Percentiles rank a stretch among this genome's conserved stretches.
Evolutionary conservation across 208 protist species (phyloP).

Genomic region (Zelonia costaricensis): DNA sequence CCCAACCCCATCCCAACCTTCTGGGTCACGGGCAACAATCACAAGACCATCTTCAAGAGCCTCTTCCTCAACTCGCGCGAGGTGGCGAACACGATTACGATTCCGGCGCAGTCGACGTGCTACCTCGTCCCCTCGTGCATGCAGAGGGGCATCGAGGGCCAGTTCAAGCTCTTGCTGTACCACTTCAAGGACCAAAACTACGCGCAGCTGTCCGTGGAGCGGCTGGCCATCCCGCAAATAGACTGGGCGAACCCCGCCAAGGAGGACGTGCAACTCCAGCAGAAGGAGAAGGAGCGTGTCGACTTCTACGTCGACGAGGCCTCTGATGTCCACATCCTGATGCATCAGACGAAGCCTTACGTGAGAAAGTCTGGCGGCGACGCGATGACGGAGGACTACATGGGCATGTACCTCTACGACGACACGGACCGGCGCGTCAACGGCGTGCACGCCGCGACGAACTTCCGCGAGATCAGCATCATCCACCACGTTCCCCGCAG

Average conservation of each 20-base stretch:
- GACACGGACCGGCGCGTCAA: slow-evolving; percentile 51
- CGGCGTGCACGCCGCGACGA: slow-evolving; percentile 73
- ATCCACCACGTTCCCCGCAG: slow-evolving; percentile 50
- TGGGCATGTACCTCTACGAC: slow-evolving; percentile 87
- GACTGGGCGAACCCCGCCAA: slow-evolving; percentile 42
- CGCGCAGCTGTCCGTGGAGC: slow-evolving; percentile 36
- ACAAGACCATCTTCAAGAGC: slow-evolving; percentile 60
- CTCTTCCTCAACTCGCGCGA: slow-evolving; percentile 86
- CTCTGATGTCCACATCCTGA: slow-evolving; percentile 69
- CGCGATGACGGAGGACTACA: slow-evolving; percentile 77
- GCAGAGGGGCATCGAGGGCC: slow-evolving; percentile 41
- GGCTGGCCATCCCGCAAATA: slow-evolving; percentile 40
- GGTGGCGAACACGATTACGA: slow-evolving; percentile 49
- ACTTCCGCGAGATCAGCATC: slow-evolving; percentile 84
- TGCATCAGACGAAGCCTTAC: slow-evolving; percentile 65
- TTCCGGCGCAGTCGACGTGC: slow-evolving; percentile 60
- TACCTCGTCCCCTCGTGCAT: slow-evolving; percentile 79
- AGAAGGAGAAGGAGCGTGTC: slow-evolving; percentile 65
- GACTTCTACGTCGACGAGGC: slow-evolving; percentile 80
- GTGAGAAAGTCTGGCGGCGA: slow-evolving; percentile 44
- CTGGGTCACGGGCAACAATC: slow-evolving; percentile 70
- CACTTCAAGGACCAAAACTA: slow-evolving; percentile 46
- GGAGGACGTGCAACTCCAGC: slow-evolving; percentile 29
- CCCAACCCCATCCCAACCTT: slow-evolving; percentile 49
- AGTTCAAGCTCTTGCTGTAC: slow-evolving; percentile 56